Base-by-base conservation (phyloP, 495 filamentous ascomycete species). In the Penicillium pulvis region DNA sequence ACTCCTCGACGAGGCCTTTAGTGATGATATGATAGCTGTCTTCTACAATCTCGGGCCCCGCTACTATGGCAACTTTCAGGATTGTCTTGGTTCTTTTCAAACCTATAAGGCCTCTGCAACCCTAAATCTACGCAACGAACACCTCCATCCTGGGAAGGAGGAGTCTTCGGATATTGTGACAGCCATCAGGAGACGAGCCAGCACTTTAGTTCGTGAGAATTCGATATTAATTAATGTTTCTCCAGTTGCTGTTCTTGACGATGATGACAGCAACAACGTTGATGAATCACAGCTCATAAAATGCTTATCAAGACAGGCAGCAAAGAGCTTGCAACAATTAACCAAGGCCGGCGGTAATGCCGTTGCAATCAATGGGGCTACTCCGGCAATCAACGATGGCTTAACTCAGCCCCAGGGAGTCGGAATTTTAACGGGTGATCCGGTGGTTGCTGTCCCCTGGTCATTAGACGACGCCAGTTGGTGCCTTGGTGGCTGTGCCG, bases 91-190 rank as follows among this genome's bases (percentile, higher is more conserved):
- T 10, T 93, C 93, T 16, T 97, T 98, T 66, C 93, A 97, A 67
- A 98, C 94, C 0, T 98, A 98, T 68, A 87, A 87, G 59, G 92
- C 95, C n/a, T 97, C 95, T 24, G 93, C 94, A 17, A 85, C 90
- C 26, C 75, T 98, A 26, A 93, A 93, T 56, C 79, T 97, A 52
- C 88, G 92, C 51, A 97, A 97, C 68, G 94, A 98, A 67, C 83
- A 90, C 50, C 83, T 97, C 24, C 91, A 96, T 69, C 89, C 91
- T 11, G 93, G 92, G 8, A 96, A 92, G 69, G 90, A 93, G 61
- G 92, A 97, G 62, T 87, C 83, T 52, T 97, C 94, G 16, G 93
- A 97, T 66, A 97, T 98, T 39, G 80, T 97, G 44, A 83, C 84
- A 56, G 93, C 92, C 28, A 95, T 97, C 57, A 83, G 91, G 45